Conservation (phyloP, 2,329 filamentous ascomycete genomes). For the Colletotrichum agaves region DNA sequence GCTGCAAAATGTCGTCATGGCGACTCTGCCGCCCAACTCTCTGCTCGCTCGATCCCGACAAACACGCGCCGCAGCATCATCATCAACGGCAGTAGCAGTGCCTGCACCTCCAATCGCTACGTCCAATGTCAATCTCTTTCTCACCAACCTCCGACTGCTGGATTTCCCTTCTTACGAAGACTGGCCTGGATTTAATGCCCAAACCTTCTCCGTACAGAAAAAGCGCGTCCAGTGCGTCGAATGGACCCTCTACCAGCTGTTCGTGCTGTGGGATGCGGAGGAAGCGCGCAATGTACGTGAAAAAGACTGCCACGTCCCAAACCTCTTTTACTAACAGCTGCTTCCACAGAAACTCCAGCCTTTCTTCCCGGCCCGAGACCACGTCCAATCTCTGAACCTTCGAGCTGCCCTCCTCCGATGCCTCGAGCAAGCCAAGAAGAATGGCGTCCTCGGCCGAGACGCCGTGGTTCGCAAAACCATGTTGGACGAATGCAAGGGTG, state of each 20-base stretch:
- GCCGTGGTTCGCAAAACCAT: slow-evolving; percentile 89
- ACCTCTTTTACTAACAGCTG: background rate
- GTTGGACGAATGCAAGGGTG: slow-evolving; percentile 95
- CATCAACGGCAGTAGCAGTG: slow-evolving; percentile 39
- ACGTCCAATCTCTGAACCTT: slow-evolving; percentile 89
- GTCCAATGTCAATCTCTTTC: slow-evolving; percentile 72
- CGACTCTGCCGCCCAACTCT: slow-evolving; percentile 45
- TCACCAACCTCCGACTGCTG: slow-evolving; percentile 86
- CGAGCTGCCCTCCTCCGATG: slow-evolving; percentile 84
- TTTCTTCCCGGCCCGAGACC: slow-evolving; percentile 91
- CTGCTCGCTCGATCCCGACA: slow-evolving; percentile 45
- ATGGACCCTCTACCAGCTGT: slow-evolving; percentile 91
- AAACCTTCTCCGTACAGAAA: slow-evolving; percentile 84
- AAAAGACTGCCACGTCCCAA: background rate
- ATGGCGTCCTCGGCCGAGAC: slow-evolving; percentile 82
- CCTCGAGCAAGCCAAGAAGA: slow-evolving; percentile 89
- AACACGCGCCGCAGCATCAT: slow-evolving; percentile 37
- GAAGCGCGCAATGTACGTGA: slow-evolving; percentile 75
- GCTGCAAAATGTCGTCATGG: slow-evolving; percentile 46
- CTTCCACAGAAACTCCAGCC: slow-evolving; percentile 79
- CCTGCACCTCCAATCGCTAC: slow-evolving; percentile 52
- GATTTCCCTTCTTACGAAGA: slow-evolving; percentile 80
- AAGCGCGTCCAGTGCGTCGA: slow-evolving; percentile 85
- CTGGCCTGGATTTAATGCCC: slow-evolving; percentile 80
- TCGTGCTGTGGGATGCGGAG: slow-evolving; percentile 82